These are phyloP conservation scores for Arachnomyces sp. DNA, from an alignment of 2,329 filamentous ascomycete genomes.

Conservation along the genomic window DNA sequence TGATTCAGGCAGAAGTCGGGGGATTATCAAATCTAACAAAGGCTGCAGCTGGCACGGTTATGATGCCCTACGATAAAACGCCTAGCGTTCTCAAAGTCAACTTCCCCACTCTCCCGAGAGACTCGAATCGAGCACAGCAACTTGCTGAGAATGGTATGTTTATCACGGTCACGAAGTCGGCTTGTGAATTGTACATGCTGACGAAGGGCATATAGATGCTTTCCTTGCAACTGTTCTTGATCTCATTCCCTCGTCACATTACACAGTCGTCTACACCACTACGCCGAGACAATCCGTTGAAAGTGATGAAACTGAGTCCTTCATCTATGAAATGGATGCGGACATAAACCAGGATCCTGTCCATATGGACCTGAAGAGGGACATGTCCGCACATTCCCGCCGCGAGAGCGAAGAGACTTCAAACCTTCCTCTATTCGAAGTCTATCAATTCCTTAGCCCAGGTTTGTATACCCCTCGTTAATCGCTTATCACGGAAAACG, in stretches of 20 bases:
- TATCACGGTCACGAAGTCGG: neutral
- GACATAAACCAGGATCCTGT: conserved; percentile 48
- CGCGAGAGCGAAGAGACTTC: conserved; percentile 31
- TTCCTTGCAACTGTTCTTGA: conserved; percentile 42
- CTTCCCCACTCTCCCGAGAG: conserved; percentile 36
- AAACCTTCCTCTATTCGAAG: conserved; percentile 59
- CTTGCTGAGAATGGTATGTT: conserved; percentile 38
- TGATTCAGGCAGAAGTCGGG: conserved; percentile 2
- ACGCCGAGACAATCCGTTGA: conserved; percentile 42
- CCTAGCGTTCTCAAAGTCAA: conserved; percentile 40
- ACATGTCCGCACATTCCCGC: conserved; percentile 31
- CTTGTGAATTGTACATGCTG: conserved; percentile 5
- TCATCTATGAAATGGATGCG: conserved; percentile 57
- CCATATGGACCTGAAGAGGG: conserved; percentile 69
- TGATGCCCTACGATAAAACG: conserved; percentile 26
- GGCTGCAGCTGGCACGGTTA: conserved; percentile 32
- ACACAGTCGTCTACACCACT: conserved; percentile 70
- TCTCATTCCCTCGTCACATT: conserved; percentile 45
- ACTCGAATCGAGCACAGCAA: conserved; percentile 29
- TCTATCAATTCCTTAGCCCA: conserved; percentile 89
- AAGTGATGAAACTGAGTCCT: conserved; percentile 20
- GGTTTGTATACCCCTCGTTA: conserved; percentile 47
- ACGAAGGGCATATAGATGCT: conserved; percentile 29
- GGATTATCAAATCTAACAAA: conserved; percentile 13
- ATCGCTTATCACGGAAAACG: neutral